Percentiles rank a stretch among this genome's conserved stretches.
These are phyloP conservation scores for Apiospora malaysiana DNA, from an alignment of 2,329 filamentous ascomycete genomes.

Conservation along the genomic window DNA sequence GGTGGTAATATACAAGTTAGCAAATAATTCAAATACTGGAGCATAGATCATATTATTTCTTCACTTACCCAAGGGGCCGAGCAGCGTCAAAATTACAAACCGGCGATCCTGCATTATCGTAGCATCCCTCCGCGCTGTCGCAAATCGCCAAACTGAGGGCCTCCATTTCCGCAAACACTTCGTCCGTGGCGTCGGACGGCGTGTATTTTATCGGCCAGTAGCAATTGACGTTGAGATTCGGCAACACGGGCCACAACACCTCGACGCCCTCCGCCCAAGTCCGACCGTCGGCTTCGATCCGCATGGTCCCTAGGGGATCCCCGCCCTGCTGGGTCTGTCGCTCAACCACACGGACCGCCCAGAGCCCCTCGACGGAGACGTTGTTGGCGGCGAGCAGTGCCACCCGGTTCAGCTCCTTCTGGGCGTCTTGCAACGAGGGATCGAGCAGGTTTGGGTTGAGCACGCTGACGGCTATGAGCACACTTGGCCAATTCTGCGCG, in stretches of 20 bases:
- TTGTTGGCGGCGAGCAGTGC: neutral
- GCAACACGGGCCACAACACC: neutral
- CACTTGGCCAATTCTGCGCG: no score
- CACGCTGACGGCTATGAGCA: no score
- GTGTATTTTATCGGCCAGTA: neutral
- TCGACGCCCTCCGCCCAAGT: neutral
- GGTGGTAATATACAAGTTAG: neutral
- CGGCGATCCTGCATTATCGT: neutral
- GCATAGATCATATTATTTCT: neutral
- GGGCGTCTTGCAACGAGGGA: neutral
- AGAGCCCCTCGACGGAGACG: neutral
- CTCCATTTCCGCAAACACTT: neutral
- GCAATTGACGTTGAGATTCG: neutral
- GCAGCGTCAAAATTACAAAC: neutral
- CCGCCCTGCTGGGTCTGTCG: neutral
- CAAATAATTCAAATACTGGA: neutral
- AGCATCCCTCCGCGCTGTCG: neutral
- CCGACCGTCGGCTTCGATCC: neutral
- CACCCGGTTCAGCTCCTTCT: neutral
- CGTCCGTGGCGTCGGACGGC: neutral
- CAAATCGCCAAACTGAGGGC: neutral
- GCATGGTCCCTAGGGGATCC: neutral
- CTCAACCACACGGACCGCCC: neutral
- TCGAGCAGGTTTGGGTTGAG: no score
- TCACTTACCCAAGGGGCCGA: neutral